phyloP scores from a whole-genome alignment of 441 rosid genomes.

The Populus hybrid region DNA sequence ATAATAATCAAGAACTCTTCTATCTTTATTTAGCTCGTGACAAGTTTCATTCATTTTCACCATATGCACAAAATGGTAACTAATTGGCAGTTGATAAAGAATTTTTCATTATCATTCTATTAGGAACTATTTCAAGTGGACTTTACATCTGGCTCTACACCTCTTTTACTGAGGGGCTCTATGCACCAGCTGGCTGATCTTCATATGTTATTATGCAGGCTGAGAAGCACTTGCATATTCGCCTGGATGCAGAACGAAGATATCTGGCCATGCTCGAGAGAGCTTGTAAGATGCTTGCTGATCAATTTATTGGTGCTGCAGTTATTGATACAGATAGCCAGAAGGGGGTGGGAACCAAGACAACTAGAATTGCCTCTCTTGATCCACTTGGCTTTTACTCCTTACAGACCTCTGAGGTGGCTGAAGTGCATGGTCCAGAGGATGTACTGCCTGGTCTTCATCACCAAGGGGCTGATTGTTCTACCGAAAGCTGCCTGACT shows the following conservation, averaged over 20 bases:
- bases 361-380: constrained; percentile 27
- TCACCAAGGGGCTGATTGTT: constrained; percentile 57
- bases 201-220: constrained; percentile 30
- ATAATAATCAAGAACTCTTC: background rate
- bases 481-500: constrained; percentile 71
- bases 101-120: background rate
- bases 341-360: constrained; percentile 30
- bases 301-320: constrained; percentile 48
- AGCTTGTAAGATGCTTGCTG: constrained; percentile 65
- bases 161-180: background rate
- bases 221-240: constrained; percentile 62
- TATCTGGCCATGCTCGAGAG: constrained; percentile 65
- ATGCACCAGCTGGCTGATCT: constrained; percentile 19
- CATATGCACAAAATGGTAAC: background rate
- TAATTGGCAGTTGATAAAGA: too few species aligned
- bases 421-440: constrained; percentile 30
- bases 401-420: constrained; percentile 10
- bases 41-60: background rate
- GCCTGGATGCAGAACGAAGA: constrained; percentile 57
- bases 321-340: constrained; percentile 26
- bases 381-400: constrained; percentile 43
- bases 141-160: background rate
- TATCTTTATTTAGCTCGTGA: background rate
- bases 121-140: background rate
- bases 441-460: constrained; percentile 30